Base-by-base conservation (phyloP, 768 basidiomycete genomes). In the Hypholoma fasciculare region DNA sequence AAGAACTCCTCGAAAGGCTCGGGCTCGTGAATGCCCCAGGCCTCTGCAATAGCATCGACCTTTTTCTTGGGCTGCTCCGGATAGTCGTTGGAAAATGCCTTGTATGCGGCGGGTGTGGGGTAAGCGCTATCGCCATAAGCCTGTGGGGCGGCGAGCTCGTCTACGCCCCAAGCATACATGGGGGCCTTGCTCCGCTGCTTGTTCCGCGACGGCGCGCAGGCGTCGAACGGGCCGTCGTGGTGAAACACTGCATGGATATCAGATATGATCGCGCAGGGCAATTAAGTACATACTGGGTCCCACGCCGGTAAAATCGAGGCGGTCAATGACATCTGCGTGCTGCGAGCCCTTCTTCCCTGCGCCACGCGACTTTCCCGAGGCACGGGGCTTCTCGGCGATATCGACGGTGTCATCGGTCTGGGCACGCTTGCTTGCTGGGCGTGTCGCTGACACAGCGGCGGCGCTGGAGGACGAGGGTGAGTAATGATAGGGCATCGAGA, bases 1-100 rank as follows among this genome's bases (percentile, higher is more conserved):
- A 85, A 90, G 69, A 94, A 95, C 65, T 95, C 92, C 65, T 95
- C 92, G 65, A 82, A 94, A 7, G 93, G 93, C 67, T 95, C 93
- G 4, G 93, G 93, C 66, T 94, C 93, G 64, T 93, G 90, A 51
- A 92, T 92, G 38, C 93, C 93, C 93, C 93, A 94, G 1, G 93
- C 93, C 72, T 94, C 93, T 47, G 92, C 92, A 58, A 95, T 87
- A 38, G 90, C 91, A 64, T 94, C 91, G 36, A 90, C 87, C 67
- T 91, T 91, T 74, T 90, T 92, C 84, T 92, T 92, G 36, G 87
- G 84, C 8, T 82, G 82, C 58, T 84, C 81, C 54, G 82, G 81
- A 48, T 82, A 81, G 62, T 79, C 72, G 64, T 78, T 71, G 61
- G 82, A 71, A 67, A 83, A 84, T 3, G 76, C 73, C 49, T 75